phyloP scores from a whole-genome alignment of 2,329 filamentous ascomycete genomes.

The Ophidiomyces ophidiicola region DNA sequence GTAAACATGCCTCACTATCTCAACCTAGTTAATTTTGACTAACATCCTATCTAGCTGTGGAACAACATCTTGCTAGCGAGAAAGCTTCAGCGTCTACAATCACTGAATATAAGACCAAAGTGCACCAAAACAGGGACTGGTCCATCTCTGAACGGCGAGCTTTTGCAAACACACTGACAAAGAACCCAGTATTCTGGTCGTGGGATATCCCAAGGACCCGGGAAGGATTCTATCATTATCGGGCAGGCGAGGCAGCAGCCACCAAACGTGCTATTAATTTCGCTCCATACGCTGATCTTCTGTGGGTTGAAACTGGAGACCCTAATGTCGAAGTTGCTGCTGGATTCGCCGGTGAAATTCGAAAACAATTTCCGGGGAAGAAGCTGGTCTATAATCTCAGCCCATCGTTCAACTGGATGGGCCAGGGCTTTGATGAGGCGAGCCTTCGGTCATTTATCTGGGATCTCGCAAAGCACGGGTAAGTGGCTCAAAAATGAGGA shows the following conservation, averaged over 20 bases:
- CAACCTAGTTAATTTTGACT: slow-evolving; percentile 12
- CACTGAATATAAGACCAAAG: slow-evolving; percentile 53
- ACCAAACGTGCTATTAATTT: slow-evolving; percentile 89
- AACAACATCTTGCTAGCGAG: slow-evolving; percentile 57
- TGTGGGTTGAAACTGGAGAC: slow-evolving; percentile 94
- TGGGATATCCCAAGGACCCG: slow-evolving; percentile 89
- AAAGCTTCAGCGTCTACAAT: slow-evolving; percentile 53
- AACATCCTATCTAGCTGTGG: slow-evolving; percentile 44
- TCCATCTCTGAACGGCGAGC: slow-evolving; percentile 66
- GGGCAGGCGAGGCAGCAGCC: slow-evolving; percentile 51
- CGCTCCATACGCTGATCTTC: slow-evolving; percentile 80
- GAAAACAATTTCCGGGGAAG: slow-evolving; percentile 59
- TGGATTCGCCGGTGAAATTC: slow-evolving; percentile 64
- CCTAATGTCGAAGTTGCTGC: slow-evolving; percentile 68
- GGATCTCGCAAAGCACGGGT: slow-evolving; percentile 86
- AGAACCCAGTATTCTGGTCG: slow-evolving; percentile 62
- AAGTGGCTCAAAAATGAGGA: slow-evolving; percentile 39
- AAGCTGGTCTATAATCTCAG: slow-evolving; percentile 92
- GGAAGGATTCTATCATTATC: slow-evolving; percentile 88
- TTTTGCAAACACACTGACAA: slow-evolving; percentile 56
- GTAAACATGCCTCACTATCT: slow-evolving; percentile 21
- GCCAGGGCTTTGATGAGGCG: slow-evolving; percentile 74
- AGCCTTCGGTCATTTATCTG: slow-evolving; percentile 85
- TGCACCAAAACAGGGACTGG: slow-evolving; percentile 54
- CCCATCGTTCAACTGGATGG: slow-evolving; percentile 98